Base-by-base conservation (phyloP, 805 yeast species). In the Zygotorulaspora florentina region DNA sequence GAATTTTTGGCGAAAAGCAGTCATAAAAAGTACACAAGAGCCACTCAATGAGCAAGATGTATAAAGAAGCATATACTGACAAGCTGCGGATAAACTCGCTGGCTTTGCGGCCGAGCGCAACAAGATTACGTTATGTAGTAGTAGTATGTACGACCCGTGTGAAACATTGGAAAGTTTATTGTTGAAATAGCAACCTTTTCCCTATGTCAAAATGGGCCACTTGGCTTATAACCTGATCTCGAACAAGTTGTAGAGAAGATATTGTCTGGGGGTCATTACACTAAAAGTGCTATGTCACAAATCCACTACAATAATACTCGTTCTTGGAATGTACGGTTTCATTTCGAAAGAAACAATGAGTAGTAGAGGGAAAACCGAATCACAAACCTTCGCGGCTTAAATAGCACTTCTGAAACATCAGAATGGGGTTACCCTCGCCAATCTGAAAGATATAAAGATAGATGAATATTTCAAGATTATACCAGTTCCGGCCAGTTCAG, bases 251-350 rank as follows among this genome's bases (percentile, higher is more conserved):
- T 64, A 64, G 68, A 61, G 68, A 59, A 54, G 60, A 59, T 50
- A 56, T 57, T 62, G 68, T 58, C 66, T 63, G 47, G 64, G 52
- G 39, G 33, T 34, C 23, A 29, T n/a, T 17, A 23, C 11, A 12
- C 16, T 25, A 15, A 15, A 25, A 23, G 17, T 29, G 40, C 38
- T 28, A 35, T 41, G 45, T 46, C 45, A 62, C 68, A 61, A 62
- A 48, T 59, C 64, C 62, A 54, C 68, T 64, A 64, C 68, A 64
- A 64, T 64, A 64, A 64, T 64, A 64, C 68, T 51, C 64, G 65
- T 64, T 55, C 68, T 64, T 58, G 55, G 49, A 61, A 62, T 61
- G 64, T 61, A 55, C 54, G 57, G 46, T 52, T 47, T 50, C 52
- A 47, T 46, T 39, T 18, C 38, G 50, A 39, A 33, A n/a, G 36